Base-by-base conservation (phyloP, 306 rosid genomes). In the Boehmeria nivea region DNA sequence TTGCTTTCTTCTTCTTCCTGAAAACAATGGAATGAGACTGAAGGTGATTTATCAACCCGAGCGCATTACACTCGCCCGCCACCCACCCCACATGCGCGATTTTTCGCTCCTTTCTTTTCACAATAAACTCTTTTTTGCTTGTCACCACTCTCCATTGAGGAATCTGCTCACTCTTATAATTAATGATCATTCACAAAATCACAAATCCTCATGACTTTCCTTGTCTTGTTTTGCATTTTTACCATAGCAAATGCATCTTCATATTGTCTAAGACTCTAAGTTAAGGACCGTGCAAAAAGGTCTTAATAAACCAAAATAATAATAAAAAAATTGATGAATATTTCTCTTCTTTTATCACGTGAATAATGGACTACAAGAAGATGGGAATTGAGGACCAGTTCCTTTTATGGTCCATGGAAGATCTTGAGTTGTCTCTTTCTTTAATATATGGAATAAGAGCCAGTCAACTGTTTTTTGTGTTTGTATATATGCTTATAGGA, bases 21-120 rank as follows among this genome's bases (percentile, higher is more conserved):
- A n/a, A n/a, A n/a, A n/a, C n/a, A 31, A 33, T 4, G n/a, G 68
- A 63, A 40, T 31, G 37, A 46, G 72, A 69, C 34, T 40, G 72
- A 69, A 3, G 50, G 48, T 38, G 64, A 72, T 44, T 53, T 59
- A 65, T 60, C 69, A 34, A 19, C 38, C 58, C 38, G 52, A 26
- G 43, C 60, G 31, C 42, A 57, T 40, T 40, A 31, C 33, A 18
- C 58, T 43, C 3, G 17, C 13, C n/a, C n/a, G n/a, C n/a, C n/a
- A n/a, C n/a, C n/a, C n/a, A n/a, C 57, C 23, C 22, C 57, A 51
- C 57, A 15, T 25, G 57, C 38, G 43, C 31, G 50, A 46, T 54
- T 51, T 54, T 5, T 40, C 5, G 57, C 22, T 27, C 10, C 54
- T 51, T 51, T n/a, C 39, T 17, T 26, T 18, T 25, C 39, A 14